Evolutionary conservation across 768 basidiomycete species (phyloP), one percentile per base, ranked within the genome.

Genomic region (Zangia roseola): DNA sequence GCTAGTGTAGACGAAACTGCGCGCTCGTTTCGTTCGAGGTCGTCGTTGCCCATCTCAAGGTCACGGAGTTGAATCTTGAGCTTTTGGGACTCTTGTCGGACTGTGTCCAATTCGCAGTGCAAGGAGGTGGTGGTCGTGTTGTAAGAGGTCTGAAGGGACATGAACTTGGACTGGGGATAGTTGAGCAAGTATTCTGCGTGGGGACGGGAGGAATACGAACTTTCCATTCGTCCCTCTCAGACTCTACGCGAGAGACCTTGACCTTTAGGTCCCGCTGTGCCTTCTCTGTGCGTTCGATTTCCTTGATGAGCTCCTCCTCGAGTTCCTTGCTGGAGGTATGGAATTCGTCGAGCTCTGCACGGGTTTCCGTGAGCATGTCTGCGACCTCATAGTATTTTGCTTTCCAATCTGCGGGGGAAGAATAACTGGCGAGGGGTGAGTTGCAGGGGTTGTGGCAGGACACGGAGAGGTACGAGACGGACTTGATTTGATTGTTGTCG

Each of bases 21-120:
- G 24, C 97, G 82, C 64, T 97, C 95, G 67, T 88, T 94, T 54
- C 94, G 79, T 65, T 98, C 97, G 49, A 99, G 76, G 71, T 98
- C 94, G 61, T 99, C 97, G 61, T 97, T 97, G 40, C 95, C 95
- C 83, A 98, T 88, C 71, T 98, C 95, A 25, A 97, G 75, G 67
- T 97, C 91, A 19, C 90, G 81, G 16, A 93, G 71, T 62, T 88
- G 84, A 19, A 87, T 72, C 69, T 88, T 88, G 52, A 80, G 68
- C 42, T 75, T 74, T 62, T 87, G 86, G 54, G 85, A 78, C 51
- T 86, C 83, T 61, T 88, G 83, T 48, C 91, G 80, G 31, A 90
- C 75, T 47, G 80, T 82, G 60, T 95, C 93, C 38, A 94, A 76
- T 69, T 97, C 91, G 49, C 90, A 86, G 68, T 98, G 95, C 54